Percentiles rank a stretch among this genome's conserved stretches.
Evolutionary conservation across 2,329 filamentous ascomycete species (phyloP).

Genomic region (Coleophoma eucalyptorum): DNA sequence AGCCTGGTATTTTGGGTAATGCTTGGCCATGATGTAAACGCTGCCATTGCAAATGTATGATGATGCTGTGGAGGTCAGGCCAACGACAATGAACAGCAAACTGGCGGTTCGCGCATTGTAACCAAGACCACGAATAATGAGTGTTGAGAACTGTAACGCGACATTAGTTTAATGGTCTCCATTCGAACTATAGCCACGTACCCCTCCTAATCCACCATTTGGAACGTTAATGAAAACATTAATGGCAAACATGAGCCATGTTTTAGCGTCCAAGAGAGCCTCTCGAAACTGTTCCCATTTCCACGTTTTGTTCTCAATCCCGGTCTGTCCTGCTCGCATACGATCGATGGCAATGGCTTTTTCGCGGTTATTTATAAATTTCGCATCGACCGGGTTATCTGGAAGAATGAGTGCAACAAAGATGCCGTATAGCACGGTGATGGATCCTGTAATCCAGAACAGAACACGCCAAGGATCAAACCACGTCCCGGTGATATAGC

Average conservation of each 20-base stretch:
- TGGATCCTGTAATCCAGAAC: slow-evolving; percentile 16
- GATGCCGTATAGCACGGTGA: slow-evolving; percentile 23
- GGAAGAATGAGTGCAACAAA: slow-evolving; percentile 41
- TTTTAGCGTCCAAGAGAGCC: slow-evolving; percentile 35
- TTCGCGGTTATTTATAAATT: slow-evolving; percentile 32
- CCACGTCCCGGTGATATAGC: slow-evolving; percentile 12
- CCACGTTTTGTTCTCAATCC: slow-evolving; percentile 47
- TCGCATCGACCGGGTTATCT: slow-evolving; percentile 42
- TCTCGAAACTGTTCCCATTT: slow-evolving; percentile 44
- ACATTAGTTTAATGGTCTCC: not conserved
- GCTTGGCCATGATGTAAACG: not conserved
- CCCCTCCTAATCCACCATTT: not conserved
- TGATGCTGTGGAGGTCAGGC: not conserved
- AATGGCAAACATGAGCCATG: slow-evolving; percentile 21
- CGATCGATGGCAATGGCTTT: slow-evolving; percentile 43
- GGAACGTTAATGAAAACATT: not conserved
- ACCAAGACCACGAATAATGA: not conserved
- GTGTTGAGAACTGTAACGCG: not conserved
- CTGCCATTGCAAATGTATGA: not conserved
- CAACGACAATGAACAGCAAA: not conserved
- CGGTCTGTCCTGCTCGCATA: slow-evolving; percentile 50
- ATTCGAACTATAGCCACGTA: not conserved
- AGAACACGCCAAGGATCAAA: slow-evolving; percentile 17
- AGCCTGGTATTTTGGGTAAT: not conserved
- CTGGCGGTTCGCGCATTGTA: not conserved